Evolutionary conservation across 2,329 filamentous ascomycete genomes (phyloP).

Genomic region (Sporothrix mexicana): DNA sequence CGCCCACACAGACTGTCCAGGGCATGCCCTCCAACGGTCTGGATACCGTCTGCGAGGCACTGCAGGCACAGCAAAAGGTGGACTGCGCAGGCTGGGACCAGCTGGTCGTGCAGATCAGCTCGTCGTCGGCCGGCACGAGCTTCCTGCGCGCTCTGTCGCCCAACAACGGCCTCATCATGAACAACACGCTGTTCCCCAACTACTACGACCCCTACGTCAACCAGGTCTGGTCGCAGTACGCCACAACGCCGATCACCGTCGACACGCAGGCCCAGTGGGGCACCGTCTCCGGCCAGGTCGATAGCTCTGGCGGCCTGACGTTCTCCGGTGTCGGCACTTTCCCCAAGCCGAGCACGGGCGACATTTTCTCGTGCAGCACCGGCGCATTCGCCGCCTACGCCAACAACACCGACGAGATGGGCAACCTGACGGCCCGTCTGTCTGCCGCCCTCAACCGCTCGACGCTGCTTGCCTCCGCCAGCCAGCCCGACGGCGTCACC

Average conservation of each 20-base stretch:
- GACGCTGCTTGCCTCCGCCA: slow-evolving; percentile 63
- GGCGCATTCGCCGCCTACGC: slow-evolving; percentile 60
- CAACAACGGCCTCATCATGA: slow-evolving; percentile 55
- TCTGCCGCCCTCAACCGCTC: slow-evolving; percentile 77
- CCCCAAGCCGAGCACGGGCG: slow-evolving; percentile 53
- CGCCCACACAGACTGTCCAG: slow-evolving; percentile 51
- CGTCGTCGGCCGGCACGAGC: slow-evolving; percentile 42
- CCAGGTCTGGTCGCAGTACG: slow-evolving; percentile 59
- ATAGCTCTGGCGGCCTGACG: slow-evolving; percentile 46
- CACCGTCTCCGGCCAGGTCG: slow-evolving; percentile 52
- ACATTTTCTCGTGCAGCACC: slow-evolving; percentile 60
- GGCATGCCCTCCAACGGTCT: slow-evolving; percentile 57
- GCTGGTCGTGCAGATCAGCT: slow-evolving; percentile 53
- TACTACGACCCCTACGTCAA: slow-evolving; percentile 60
- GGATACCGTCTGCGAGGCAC: slow-evolving; percentile 50
- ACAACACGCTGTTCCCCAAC: slow-evolving; percentile 52
- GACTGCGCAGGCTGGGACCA: slow-evolving; percentile 60
- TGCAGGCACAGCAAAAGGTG: slow-evolving; percentile 52
- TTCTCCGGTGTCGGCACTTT: slow-evolving; percentile 52
- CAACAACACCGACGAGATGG: slow-evolving; percentile 53
- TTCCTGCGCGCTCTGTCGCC: slow-evolving; percentile 59
- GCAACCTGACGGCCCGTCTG: slow-evolving; percentile 73
- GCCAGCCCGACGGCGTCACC: slow-evolving; percentile 59
- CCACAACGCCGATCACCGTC: slow-evolving; percentile 52
- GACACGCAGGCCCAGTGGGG: slow-evolving; percentile 63